Evolutionary conservation across 176 grass and related monocot species (phyloP), one percentile per base, ranked within the genome.

Genomic region (Oryza glaberrima): DNA sequence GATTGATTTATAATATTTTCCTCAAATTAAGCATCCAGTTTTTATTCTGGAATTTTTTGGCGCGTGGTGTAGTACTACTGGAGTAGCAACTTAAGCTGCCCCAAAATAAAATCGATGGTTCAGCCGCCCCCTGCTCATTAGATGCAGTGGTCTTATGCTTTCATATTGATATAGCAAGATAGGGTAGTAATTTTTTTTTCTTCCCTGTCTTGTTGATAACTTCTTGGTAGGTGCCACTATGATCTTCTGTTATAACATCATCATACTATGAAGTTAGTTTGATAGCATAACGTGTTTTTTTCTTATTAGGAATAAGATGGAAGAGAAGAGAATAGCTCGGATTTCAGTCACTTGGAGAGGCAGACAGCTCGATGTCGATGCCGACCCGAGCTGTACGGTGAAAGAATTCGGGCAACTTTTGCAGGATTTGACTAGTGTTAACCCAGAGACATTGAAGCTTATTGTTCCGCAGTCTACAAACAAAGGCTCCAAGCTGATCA

Each of bases 281-380:
- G 78, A 90, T 11, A 78, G 45, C 14, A 40, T 38, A 28, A 12
- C 19, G 17, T 73, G 58, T 4, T 58, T 48, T 20, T 73, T 61
- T 28, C 74, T 17, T 73, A 28, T 36, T 23, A 84, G 76, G 45
- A 83, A 26, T 52, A 68, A 44, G 61, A 98, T 96, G 93, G 93
- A 89, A 43, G 69, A 84, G 35, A 77, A 75, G 36, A 92, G 65
- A 3, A 86, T 88, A 69, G 54, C 49, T 86, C 87, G 88, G 64
- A 75, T 98, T 77, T 89, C 75, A 12, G 93, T 95, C 65, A 88
- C 85, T 76, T 95, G 96, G 96, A 95, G 96, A 81, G 93, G 90
- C 83, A 90, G 73, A 13, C 83, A 94, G 19, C 88, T 99, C 11
- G 76, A 88, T 86, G 86, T 99, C 7, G 88, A 94, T 64, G 88